Conservation (phyloP, 805 yeast genomes). For the Candida takata region DNA sequence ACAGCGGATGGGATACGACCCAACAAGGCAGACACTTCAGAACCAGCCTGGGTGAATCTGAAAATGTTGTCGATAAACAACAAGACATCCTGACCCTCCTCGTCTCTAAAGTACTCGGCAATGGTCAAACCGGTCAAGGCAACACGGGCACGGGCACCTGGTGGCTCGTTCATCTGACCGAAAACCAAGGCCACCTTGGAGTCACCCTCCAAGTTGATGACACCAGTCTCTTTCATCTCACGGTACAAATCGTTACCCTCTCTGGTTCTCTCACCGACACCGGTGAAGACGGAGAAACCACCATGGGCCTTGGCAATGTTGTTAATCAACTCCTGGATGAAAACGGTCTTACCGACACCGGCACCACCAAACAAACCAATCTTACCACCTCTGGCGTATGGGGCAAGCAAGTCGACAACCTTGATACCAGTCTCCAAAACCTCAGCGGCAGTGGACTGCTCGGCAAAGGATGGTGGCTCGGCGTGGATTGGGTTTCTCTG, state of each 20-base stretch:
- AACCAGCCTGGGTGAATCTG: constrained; percentile 99
- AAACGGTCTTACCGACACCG: constrained; percentile 99
- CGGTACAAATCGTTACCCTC: constrained; percentile 99
- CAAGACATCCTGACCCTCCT: constrained; percentile 99
- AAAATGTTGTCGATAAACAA: constrained; percentile 99
- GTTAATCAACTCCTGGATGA: constrained; percentile 99
- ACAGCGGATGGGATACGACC: constrained; percentile 99
- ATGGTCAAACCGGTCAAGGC: constrained; percentile 99
- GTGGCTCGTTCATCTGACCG: constrained; percentile 99
- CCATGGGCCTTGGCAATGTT: constrained; percentile 99
- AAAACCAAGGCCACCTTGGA: constrained; percentile 98
- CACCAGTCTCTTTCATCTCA: constrained; percentile 99
- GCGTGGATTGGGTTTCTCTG: constrained; percentile 97
- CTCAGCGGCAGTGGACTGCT: constrained; percentile 97
- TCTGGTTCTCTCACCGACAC: constrained; percentile 99
- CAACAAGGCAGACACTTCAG: constrained; percentile 98
- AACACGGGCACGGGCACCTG: constrained; percentile 99
- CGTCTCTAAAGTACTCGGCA: constrained; percentile 99
- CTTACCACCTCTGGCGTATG: constrained; percentile 99
- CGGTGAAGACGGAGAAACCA: constrained; percentile 99
- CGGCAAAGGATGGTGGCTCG: constrained; percentile 93
- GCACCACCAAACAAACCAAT: constrained; percentile 99
- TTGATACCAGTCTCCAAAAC: constrained; percentile 99
- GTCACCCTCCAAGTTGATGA: constrained; percentile 98
- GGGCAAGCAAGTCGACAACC: constrained; percentile 98